Evolutionary conservation across 2,329 filamentous ascomycete genomes (phyloP).

Genomic region (Teratosphaeria viscida): DNA sequence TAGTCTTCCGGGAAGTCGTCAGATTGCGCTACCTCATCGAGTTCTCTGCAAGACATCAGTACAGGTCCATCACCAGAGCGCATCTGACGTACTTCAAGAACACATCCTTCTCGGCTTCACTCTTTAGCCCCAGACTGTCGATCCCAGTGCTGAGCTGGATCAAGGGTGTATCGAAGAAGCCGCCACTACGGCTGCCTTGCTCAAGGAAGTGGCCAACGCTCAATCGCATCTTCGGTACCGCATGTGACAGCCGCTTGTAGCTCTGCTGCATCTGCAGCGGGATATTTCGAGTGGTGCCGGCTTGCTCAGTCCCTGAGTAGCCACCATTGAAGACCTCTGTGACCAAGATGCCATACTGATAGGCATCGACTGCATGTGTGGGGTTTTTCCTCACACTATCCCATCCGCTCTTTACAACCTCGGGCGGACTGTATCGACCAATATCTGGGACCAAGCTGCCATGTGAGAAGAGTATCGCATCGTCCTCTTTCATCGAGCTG

Average conservation of each 20-base stretch:
- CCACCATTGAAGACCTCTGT: constrained; percentile 87
- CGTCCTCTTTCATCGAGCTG: constrained; percentile 92
- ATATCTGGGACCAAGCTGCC: constrained; percentile 81
- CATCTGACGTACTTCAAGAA: constrained; percentile 54
- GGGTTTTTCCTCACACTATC: constrained; percentile 77
- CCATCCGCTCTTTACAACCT: constrained; percentile 82
- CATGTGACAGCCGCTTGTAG: constrained; percentile 80
- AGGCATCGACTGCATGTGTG: constrained; percentile 73
- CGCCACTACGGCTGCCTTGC: constrained; percentile 68
- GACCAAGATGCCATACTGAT: constrained; percentile 72
- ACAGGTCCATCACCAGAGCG: neutral
- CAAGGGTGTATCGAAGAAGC: constrained; percentile 86
- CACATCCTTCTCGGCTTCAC: constrained; percentile 68
- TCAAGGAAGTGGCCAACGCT: constrained; percentile 81
- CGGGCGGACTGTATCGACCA: constrained; percentile 73
- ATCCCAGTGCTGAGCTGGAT: constrained; percentile 90
- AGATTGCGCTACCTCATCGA: constrained; percentile 60
- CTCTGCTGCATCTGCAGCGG: constrained; percentile 81
- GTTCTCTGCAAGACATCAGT: constrained; percentile 42
- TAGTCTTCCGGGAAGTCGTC: constrained; percentile 97
- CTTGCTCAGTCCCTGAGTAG: constrained; percentile 65
- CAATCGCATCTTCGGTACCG: constrained; percentile 79
- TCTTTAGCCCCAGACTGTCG: constrained; percentile 84
- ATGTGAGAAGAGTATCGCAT: constrained; percentile 84
- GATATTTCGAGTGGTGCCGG: constrained; percentile 74